Conservation (phyloP, 805 yeast genomes). For the Hanseniaspora singularis region DNA sequence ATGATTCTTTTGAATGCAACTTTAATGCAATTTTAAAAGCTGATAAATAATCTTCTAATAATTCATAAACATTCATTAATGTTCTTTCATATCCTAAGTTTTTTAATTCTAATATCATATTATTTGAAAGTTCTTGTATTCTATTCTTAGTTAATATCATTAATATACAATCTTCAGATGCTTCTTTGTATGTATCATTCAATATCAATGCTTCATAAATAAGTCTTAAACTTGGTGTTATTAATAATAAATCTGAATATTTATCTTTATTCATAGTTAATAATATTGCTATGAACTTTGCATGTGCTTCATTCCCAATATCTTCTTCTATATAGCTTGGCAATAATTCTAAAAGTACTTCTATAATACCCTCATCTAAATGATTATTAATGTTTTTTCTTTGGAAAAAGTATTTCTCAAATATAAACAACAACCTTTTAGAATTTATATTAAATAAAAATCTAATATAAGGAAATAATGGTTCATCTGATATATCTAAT, state of each 20-base stretch:
- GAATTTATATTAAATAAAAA: conserved; percentile 45
- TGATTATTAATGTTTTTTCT: background rate
- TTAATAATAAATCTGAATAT: conserved; percentile 31
- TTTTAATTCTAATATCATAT: too few species aligned
- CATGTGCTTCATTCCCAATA: background rate
- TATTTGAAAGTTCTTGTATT: too few species aligned
- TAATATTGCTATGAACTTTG: conserved; percentile 1
- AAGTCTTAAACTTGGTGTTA: conserved; percentile 34
- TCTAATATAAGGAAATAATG: conserved; percentile 60
- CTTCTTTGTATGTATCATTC: conserved; percentile 32
- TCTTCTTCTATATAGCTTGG: conserved; percentile 35
- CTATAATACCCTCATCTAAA: conserved; percentile 19
- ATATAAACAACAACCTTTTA: conserved; percentile 47
- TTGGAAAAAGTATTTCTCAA: conserved; percentile 42
- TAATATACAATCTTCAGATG: conserved; percentile 69
- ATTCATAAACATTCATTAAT: too few species aligned
- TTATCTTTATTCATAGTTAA: conserved; percentile 27
- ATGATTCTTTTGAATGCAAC: too few species aligned
- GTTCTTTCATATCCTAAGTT: too few species aligned
- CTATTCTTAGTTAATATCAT: conserved; percentile 49
- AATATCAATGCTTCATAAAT: conserved; percentile 30
- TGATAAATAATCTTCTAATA: too few species aligned
- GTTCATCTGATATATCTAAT: conserved; percentile 29
- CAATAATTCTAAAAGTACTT: conserved; percentile 29
- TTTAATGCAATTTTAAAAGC: too few species aligned